These are phyloP conservation scores for Thalassiosira livingstoniorum DNA, from an alignment of 352 stramenopile genomes.

Conservation along the genomic window DNA sequence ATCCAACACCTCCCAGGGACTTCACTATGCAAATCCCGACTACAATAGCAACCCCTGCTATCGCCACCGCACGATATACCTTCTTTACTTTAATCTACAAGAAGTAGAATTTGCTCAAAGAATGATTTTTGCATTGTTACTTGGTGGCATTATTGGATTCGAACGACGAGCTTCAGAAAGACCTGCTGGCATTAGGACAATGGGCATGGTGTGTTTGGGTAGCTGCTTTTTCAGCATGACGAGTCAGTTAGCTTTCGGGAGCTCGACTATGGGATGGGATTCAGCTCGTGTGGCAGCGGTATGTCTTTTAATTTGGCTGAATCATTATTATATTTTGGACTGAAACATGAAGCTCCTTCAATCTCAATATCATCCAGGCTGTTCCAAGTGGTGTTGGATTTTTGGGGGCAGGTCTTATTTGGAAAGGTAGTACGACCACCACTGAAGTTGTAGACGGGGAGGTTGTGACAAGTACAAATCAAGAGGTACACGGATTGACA, in stretches of 20 bases:
- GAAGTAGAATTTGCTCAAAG: slow-evolving; percentile 43
- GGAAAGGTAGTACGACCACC: slow-evolving; percentile 25
- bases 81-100: slow-evolving; percentile 23
- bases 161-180: slow-evolving; percentile 43
- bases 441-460: slow-evolving; percentile 33
- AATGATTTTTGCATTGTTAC: slow-evolving; percentile 40
- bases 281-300: slow-evolving; percentile 40
- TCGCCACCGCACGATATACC: slow-evolving; percentile 18
- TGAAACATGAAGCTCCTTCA: not conserved
- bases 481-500: slow-evolving; percentile 68
- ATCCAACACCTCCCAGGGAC: not conserved
- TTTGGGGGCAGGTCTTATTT: slow-evolving; percentile 66
- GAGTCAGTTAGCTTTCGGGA: slow-evolving; percentile 53
- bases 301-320: not conserved
- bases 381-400: slow-evolving; percentile 66
- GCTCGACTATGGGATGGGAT: slow-evolving; percentile 60
- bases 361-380: slow-evolving; percentile 22
- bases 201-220: slow-evolving; percentile 60
- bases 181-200: slow-evolving; percentile 63
- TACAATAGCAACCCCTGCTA: slow-evolving; percentile 36
- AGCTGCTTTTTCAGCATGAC: slow-evolving; percentile 63
- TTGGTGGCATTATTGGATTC: slow-evolving; percentile 53
- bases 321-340: not conserved
- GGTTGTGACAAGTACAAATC: slow-evolving; percentile 28
- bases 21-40: slow-evolving; percentile 27